phyloP scores from a whole-genome alignment of 441 rosid genomes.

The Erysimum cheiri region DNA sequence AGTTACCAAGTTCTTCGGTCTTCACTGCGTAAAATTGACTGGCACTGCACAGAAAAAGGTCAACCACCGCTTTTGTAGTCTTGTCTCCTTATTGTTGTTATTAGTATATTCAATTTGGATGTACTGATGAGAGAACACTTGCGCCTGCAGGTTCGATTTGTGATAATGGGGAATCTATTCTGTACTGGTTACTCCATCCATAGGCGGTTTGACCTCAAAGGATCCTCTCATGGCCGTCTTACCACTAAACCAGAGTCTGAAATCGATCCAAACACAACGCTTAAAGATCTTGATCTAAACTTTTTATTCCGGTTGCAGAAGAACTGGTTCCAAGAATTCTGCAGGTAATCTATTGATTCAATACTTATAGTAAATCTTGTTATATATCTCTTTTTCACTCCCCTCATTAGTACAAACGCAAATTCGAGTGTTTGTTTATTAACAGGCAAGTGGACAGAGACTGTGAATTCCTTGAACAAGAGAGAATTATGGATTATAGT shows the following conservation, averaged over 20 bases:
- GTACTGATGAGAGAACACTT: conserved; percentile 39
- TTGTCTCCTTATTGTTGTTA: conserved; percentile 18
- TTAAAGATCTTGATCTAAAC: conserved; percentile 96
- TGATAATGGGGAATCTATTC: conserved; percentile 95
- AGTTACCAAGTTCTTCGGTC: conserved; percentile 88
- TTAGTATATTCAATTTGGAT: conserved; percentile 20
- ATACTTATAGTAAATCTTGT: conserved; percentile 7
- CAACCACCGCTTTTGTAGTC: conserved; percentile 24
- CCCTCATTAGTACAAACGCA: background rate
- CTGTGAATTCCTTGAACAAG: conserved; percentile 94
- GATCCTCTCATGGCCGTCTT: conserved; percentile 93
- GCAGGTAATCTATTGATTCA: conserved; percentile 60
- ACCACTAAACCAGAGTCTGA: conserved; percentile 85
- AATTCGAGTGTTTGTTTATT: background rate
- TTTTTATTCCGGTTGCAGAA: conserved; percentile 77
- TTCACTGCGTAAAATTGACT: conserved; percentile 85
- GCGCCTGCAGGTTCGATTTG: conserved; percentile 75
- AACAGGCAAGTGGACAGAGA: conserved; percentile 95
- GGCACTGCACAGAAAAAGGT: conserved; percentile 97
- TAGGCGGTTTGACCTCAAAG: conserved; percentile 94
- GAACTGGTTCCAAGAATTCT: conserved; percentile 88
- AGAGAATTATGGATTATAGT: conserved; percentile 97
- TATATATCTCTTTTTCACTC: background rate
- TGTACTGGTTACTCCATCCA: conserved; percentile 79
- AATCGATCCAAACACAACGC: conserved; percentile 86